Percentiles rank a stretch among this genome's conserved stretches.
Evolutionary conservation across 495 filamentous ascomycete genomes (phyloP).

Genomic region (Daldinia decipiens): DNA sequence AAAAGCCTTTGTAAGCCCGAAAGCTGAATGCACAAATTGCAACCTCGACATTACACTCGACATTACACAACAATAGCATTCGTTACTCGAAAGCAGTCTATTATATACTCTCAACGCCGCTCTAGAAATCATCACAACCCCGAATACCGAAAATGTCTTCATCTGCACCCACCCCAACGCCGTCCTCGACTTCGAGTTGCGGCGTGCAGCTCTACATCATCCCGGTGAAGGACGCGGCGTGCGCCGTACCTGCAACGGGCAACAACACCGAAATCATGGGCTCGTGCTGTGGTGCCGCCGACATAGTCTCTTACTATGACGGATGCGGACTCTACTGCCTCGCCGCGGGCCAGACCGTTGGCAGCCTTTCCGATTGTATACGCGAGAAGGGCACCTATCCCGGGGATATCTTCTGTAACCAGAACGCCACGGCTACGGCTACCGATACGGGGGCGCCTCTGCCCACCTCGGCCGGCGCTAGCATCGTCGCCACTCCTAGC

Average conservation of each 20-base stretch:
- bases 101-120: too few species aligned
- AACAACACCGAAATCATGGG: slow-evolving; percentile 56
- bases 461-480: slow-evolving; percentile 44
- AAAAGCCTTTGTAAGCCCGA: slow-evolving; percentile 12
- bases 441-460: slow-evolving; percentile 49
- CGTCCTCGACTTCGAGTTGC: slow-evolving; percentile 43
- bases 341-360: slow-evolving; percentile 56
- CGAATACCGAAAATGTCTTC: slow-evolving; percentile 21
- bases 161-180: slow-evolving; percentile 42
- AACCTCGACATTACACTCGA: not conserved
- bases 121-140: not conserved
- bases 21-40: not conserved
- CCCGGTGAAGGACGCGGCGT: slow-evolving; percentile 58
- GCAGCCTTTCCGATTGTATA: slow-evolving; percentile 52
- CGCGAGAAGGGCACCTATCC: slow-evolving; percentile 47
- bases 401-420: slow-evolving; percentile 55
- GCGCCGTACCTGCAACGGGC: slow-evolving; percentile 51
- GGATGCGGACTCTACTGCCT: slow-evolving; percentile 64
- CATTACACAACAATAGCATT: too few species aligned
- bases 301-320: slow-evolving; percentile 56
- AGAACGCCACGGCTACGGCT: slow-evolving; percentile 52
- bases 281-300: slow-evolving; percentile 57
- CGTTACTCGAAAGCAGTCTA: too few species aligned
- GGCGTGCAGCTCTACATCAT: slow-evolving; percentile 51
- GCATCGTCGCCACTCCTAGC: slow-evolving; percentile 36